Base-by-base conservation (phyloP, 2,329 filamentous ascomycete species). In the Cladosporium colombiae region DNA sequence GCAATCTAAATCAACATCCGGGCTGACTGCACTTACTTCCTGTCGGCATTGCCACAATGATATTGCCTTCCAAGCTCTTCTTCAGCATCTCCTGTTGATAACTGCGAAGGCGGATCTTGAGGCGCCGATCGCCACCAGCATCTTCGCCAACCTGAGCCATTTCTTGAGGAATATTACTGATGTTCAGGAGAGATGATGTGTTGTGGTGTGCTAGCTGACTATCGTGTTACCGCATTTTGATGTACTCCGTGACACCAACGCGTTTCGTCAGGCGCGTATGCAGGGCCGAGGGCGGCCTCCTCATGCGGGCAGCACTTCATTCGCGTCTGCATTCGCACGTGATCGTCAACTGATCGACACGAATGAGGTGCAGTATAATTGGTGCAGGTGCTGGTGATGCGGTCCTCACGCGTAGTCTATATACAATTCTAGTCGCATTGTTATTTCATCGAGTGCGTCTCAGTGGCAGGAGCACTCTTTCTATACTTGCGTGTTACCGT, bases 21-120 rank as follows among this genome's bases (percentile, higher is more conserved):
- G 25, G 10, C 23, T 10, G 25, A 3, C 6, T 18, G 6, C 10
- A 1, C 27, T 53, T 31, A 66, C 78, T 80, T 31, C 81, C 81
- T 2, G 81, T 83, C 61, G 82, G 80, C 80, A 83, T 82, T 14
- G 77, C 80, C 46, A 83, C 80, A 62, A 83, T 82, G 64, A 81
- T 75, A 67, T 84, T 84, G 21, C 72, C 69, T 52, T 74, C 71
- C 37, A 83, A 66, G 69, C 79, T 81, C 64, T 77, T 76, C 50
- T 81, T 76, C 2, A 83, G 76, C 81, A 83, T 83, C 70, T 84
- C 81, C 69, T 78, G 73, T 74, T 83, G 82, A 67, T 83, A 83
- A 1, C 77, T 75, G 13, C 81, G 79, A 6, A 81, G 73, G 27
- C 49, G 44, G 8, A 53, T 27, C 25, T 18, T 27, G 16, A 29